These are phyloP conservation scores for Aspergillus ostianus DNA, from an alignment of 495 filamentous ascomycete species.

Conservation along the genomic window DNA sequence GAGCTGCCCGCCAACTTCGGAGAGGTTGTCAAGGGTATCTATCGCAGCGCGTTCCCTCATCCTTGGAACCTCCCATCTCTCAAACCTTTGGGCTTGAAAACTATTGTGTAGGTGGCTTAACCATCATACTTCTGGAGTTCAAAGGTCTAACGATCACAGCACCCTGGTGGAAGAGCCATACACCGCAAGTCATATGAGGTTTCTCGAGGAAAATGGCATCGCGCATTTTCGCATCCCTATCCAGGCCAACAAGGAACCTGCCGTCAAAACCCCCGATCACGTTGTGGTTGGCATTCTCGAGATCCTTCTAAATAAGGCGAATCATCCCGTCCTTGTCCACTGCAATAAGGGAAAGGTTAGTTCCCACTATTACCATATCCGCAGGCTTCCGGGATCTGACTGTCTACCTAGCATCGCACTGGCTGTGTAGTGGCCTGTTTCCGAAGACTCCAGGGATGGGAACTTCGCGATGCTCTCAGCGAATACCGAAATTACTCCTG, in stretches of 20 bases:
- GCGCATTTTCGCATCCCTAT: constrained; percentile 67
- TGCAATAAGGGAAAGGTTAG: constrained; percentile 85
- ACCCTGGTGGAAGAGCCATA: constrained; percentile 72
- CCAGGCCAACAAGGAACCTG: constrained; percentile 70
- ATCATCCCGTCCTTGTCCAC: constrained; percentile 77
- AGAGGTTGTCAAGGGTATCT: constrained; percentile 63
- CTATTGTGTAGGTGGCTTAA: constrained; percentile 60
- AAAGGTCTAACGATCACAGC: constrained; percentile 33
- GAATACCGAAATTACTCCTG: constrained; percentile 70
- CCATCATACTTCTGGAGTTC: too few species aligned
- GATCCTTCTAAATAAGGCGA: constrained; percentile 60
- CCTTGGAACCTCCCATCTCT: constrained; percentile 63
- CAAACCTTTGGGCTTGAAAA: constrained; percentile 63
- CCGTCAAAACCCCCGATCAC: constrained; percentile 48
- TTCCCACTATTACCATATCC: neutral
- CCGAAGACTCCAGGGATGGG: constrained; percentile 63
- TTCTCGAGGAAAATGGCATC: constrained; percentile 62
- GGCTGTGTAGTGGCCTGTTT: constrained; percentile 76
- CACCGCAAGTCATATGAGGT: constrained; percentile 55
- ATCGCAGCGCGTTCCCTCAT: constrained; percentile 73
- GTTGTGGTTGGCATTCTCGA: constrained; percentile 63
- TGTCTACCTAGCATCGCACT: constrained; percentile 66
- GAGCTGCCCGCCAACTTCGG: constrained; percentile 65
- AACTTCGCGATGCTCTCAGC: constrained; percentile 50
- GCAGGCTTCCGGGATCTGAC: neutral